Percentiles rank a stretch among this genome's conserved stretches.
Conservation (phyloP, 331 rosid species). For the Cydonia oblonga region DNA sequence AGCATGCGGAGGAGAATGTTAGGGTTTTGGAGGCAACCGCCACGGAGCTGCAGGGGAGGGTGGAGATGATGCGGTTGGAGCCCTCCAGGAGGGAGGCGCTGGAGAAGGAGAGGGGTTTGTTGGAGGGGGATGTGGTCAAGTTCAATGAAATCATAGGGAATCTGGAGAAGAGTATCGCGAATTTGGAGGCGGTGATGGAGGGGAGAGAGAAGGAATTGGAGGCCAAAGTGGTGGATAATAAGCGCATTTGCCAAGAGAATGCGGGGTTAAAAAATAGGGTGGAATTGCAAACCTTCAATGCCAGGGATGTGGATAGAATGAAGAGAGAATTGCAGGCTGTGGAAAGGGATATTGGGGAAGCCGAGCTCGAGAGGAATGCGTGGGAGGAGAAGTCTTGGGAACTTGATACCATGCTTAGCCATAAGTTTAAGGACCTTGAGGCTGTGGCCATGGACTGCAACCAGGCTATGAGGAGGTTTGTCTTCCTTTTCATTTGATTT, state of each 20-base stretch:
- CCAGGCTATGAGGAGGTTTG: constrained; percentile 58
- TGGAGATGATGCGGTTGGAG: constrained; percentile 28
- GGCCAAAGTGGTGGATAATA: constrained; percentile 41
- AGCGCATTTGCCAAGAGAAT: constrained; percentile 47
- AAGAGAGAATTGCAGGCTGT: constrained; percentile 75
- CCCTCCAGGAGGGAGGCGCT: constrained; percentile 49
- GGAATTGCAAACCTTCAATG: constrained; percentile 53
- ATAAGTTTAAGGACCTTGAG: constrained; percentile 59
- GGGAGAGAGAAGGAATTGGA: constrained; percentile 58
- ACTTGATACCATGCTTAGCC: constrained; percentile 30
- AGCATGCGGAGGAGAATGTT: constrained; percentile 21
- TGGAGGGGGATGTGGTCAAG: constrained; percentile 77
- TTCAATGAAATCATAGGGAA: constrained; percentile 46
- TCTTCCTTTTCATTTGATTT: not conserved
- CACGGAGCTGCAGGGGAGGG: constrained; percentile 20
- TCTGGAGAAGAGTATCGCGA: constrained; percentile 24
- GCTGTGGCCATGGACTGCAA: constrained; percentile 69
- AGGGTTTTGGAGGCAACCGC: constrained; percentile 10
- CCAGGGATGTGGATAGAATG: constrained; percentile 89
- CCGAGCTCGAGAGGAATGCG: constrained; percentile 45
- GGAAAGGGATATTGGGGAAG: constrained; percentile 67
- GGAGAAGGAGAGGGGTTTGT: constrained; percentile 43
- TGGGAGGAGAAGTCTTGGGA: constrained; percentile 93
- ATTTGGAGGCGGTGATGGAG: constrained; percentile 32
- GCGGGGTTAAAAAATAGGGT: constrained; percentile 54